Base-by-base conservation (phyloP, 2,329 filamentous ascomycete species). In the Penicillium vulpinum region DNA sequence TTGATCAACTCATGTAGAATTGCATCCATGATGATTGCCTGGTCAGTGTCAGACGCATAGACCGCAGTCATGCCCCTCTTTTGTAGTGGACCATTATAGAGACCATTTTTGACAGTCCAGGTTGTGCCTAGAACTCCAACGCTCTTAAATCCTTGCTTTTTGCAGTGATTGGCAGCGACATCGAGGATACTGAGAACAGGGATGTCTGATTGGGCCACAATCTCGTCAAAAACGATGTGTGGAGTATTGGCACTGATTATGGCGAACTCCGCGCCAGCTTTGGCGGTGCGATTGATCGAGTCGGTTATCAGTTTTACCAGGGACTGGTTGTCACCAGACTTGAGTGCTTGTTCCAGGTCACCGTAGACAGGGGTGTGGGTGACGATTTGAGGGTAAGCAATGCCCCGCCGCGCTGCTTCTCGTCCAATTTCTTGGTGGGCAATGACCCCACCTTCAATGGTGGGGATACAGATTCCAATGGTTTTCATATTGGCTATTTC, bases 381-480 rank as follows among this genome's bases (percentile, higher is more conserved):
- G 50, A 53, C 35, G 13, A 59, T 59, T 31, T 46, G 48, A 46
- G 49, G 54, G n/a, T 54, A 54, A 22, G 54, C 22, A 46, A 59
- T 41, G 16, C 57, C 44, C 40, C 53, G 57, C 33, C 53, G 50
- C 38, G 45, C 53, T 33, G 55, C 55, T 38, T 57, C 55, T 28
- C 55, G 51, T 28, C 55, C 57, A 4, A 57, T 57, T 36, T 59
- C 49, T 45, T 57, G 57, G 28, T 54, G 54, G 18, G 44, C 49
- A 16, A 57, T 47, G 7, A 57, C 57, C 8, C 54, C 45, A 3
- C 51, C 51, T 53, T 58, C 51, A 13, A 58, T 55, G n/a, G 56
- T 55, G 15, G 51, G 56, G 29, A 58, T 58, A 24, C 46, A 58
- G 22, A 58, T 58, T 43, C 56, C 57, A 29, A 59, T 57, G 5